phyloP scores from a whole-genome alignment of 1,284 basidiomycete genomes.

The Trichosporon ovoides region DNA sequence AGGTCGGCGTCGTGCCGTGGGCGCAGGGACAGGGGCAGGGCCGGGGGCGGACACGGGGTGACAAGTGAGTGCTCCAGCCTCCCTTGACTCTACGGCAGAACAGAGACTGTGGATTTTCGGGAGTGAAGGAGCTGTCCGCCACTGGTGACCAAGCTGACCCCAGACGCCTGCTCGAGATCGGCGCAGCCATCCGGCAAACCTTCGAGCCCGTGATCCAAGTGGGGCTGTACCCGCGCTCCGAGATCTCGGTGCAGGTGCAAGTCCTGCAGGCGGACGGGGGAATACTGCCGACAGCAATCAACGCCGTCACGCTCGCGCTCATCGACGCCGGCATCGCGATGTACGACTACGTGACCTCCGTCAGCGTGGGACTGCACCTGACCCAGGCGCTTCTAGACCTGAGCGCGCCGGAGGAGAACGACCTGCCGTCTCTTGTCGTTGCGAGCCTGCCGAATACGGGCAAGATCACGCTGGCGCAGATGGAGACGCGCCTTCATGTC shows the following conservation, averaged over 20 bases:
- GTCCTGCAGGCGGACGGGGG: slow-evolving; percentile 89
- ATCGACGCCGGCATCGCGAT: slow-evolving; percentile 81
- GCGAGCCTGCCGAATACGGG: slow-evolving; percentile 78
- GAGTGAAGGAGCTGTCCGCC: too few species aligned
- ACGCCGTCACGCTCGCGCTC: slow-evolving; percentile 87
- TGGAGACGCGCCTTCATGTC: slow-evolving; percentile 91
- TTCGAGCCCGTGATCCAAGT: slow-evolving; percentile 93
- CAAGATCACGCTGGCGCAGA: slow-evolving; percentile 78
- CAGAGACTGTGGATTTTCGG: too few species aligned
- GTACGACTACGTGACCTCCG: slow-evolving; percentile 80
- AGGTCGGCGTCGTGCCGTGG: slow-evolving; percentile 77
- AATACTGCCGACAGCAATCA: slow-evolving; percentile 86
- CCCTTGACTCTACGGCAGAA: too few species aligned
- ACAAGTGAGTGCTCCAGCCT: slow-evolving; percentile 62
- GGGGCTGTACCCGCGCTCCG: slow-evolving; percentile 82
- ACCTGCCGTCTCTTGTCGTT: slow-evolving; percentile 79
- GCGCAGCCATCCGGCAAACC: slow-evolving; percentile 79
- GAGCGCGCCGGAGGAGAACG: slow-evolving; percentile 79
- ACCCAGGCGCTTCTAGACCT: slow-evolving; percentile 79
- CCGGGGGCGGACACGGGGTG: slow-evolving; percentile 59
- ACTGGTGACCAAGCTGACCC: too few species aligned
- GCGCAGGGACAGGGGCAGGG: slow-evolving; percentile 65
- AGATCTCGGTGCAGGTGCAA: slow-evolving; percentile 90
- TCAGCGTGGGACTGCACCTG: slow-evolving; percentile 66
- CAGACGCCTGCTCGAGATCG: slow-evolving; percentile 84